Conservation (phyloP, 306 rosid species). For the Glycine soja region DNA sequence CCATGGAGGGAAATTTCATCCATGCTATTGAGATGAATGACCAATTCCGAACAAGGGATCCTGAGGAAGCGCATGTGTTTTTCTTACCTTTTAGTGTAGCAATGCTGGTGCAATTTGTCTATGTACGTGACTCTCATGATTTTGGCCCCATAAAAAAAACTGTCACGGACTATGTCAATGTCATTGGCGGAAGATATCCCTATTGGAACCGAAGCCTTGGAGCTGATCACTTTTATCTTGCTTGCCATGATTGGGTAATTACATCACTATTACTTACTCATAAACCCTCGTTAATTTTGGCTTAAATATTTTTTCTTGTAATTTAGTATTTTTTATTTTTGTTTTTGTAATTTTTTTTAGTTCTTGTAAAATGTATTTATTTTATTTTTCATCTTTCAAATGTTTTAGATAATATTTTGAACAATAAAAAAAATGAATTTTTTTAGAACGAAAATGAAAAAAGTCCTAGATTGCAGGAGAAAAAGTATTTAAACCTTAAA, state of each 20-base stretch:
- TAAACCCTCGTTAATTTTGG: no score
- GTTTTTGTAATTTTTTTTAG: no score
- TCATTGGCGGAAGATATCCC: slow-evolving; percentile 65
- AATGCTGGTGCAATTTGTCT: slow-evolving; percentile 83
- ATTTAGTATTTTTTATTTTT: no score
- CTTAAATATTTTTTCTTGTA: no score
- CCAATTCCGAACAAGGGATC: slow-evolving; percentile 71
- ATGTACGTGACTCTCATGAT: slow-evolving; percentile 73
- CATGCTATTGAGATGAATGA: slow-evolving; percentile 75
- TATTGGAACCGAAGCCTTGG: slow-evolving; percentile 95
- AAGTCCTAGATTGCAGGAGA: no score
- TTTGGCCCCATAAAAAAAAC: slow-evolving; percentile 69
- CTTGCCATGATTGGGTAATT: slow-evolving; percentile 97
- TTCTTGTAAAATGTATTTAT: no score
- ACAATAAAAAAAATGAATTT: no score
- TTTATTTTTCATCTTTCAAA: no score
- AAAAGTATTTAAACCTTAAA: no score
- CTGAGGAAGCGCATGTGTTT: slow-evolving; percentile 79
- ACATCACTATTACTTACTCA: no score
- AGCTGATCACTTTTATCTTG: slow-evolving; percentile 87
- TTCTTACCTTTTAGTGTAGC: slow-evolving; percentile 87
- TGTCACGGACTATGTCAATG: slow-evolving; percentile 65
- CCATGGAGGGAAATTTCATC: slow-evolving; percentile 89
- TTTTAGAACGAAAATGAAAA: no score
- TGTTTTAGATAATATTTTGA: no score